Conservation (phyloP, 2,329 filamentous ascomycete species). For the Fusarium circinatum region DNA sequence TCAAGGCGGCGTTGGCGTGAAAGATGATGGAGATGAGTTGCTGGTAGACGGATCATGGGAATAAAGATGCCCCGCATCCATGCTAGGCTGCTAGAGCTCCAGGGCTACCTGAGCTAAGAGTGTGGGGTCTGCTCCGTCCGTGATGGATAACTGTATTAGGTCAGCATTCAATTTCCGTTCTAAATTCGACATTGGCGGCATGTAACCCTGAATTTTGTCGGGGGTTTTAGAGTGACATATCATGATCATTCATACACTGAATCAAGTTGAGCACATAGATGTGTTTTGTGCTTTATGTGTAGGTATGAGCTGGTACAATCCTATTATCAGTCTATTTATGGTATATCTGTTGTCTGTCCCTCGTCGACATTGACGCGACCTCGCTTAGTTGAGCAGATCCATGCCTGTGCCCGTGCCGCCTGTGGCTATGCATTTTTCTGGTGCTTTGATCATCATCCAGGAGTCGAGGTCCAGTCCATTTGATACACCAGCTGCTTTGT, state of each 20-base stretch:
- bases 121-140: conserved; percentile 12
- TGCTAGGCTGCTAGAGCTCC: neutral
- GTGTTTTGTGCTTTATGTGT: neutral
- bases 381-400: conserved; percentile 13
- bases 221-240: neutral
- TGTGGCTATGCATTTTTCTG: neutral
- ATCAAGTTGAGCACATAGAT: neutral
- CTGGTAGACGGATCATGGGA: conserved; percentile 2
- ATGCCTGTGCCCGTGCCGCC: neutral
- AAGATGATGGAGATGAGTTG: conserved; percentile 14
- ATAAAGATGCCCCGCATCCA: conserved; percentile 31
- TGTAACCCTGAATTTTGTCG: conserved; percentile 17
- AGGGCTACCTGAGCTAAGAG: neutral
- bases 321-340: neutral
- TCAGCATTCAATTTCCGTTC: conserved; percentile 18
- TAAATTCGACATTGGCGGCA: conserved; percentile 22
- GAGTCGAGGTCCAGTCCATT: conserved; percentile 9
- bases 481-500: conserved; percentile 19
- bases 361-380: conserved; percentile 1
- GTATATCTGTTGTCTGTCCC: neutral
- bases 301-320: neutral
- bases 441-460: conserved; percentile 19
- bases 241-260: conserved; percentile 6
- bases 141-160: neutral
- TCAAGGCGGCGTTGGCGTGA: neutral